Conservation (phyloP, 495 filamentous ascomycete species). For the Astrocystis sublimbata region DNA sequence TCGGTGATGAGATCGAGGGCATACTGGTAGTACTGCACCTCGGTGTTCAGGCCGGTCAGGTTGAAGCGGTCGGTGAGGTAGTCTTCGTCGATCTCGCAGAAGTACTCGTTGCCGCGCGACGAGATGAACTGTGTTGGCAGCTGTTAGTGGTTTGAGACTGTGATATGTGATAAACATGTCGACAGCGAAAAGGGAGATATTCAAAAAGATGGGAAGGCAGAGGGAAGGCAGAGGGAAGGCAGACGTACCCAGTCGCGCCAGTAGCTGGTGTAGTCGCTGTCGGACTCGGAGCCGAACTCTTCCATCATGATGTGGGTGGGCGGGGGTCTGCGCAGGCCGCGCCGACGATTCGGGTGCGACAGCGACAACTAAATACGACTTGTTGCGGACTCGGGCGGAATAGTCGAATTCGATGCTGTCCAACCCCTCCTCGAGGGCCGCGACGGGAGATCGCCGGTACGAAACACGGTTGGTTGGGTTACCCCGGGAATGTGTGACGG, state of each 20-base stretch:
- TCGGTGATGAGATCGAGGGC: slow-evolving; percentile 99
- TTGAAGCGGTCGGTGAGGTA: slow-evolving; percentile 99
- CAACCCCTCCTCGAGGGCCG: neutral
- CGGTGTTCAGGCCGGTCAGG: slow-evolving; percentile 92
- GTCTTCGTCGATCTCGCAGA: slow-evolving; percentile 99
- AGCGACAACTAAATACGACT: too few relatives aligned
- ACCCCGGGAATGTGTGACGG: neutral
- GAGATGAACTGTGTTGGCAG: slow-evolving; percentile 84
- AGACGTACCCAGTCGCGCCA: slow-evolving; percentile 95
- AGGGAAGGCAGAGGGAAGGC: neutral
- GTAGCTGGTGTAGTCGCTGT: slow-evolving; percentile 98
- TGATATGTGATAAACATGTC: too few relatives aligned
- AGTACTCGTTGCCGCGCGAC: slow-evolving; percentile 97
- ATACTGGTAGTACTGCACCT: slow-evolving; percentile 98
- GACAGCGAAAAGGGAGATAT: neutral
- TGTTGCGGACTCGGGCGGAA: too few relatives aligned
- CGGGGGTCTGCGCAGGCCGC: neutral
- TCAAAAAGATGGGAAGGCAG: neutral
- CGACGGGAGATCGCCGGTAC: neutral
- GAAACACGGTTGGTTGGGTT: too few relatives aligned
- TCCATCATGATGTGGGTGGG: slow-evolving; percentile 60
- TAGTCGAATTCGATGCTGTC: neutral
- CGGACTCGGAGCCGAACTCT: slow-evolving; percentile 95
- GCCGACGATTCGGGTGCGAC: too few relatives aligned
- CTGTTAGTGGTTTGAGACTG: too few relatives aligned